Conservation (phyloP, 2,329 filamentous ascomycete genomes). For the Colletotrichum echinochloae region DNA sequence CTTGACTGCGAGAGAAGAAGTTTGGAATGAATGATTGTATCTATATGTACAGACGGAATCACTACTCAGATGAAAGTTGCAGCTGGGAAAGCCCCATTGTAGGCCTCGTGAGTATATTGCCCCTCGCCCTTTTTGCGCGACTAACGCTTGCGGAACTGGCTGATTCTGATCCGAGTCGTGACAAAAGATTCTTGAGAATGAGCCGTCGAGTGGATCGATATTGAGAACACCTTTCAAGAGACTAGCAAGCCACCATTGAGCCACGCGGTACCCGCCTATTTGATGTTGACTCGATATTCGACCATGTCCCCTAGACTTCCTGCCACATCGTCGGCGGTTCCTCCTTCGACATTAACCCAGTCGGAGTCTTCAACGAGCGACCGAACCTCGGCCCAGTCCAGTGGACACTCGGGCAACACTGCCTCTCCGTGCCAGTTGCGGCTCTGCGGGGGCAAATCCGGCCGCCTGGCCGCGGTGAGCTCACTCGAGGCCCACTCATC, state of each 20-base stretch:
- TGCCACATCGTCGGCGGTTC: neutral
- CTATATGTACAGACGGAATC: no score
- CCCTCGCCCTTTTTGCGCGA: no score
- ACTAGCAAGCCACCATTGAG: neutral
- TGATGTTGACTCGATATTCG: neutral
- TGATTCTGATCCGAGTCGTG: no score
- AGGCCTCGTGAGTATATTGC: no score
- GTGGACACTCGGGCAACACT: neutral
- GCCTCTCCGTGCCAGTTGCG: neutral
- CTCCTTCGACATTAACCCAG: neutral
- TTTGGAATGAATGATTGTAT: no score
- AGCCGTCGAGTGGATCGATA: no score
- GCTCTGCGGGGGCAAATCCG: neutral
- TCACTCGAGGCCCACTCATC: neutral
- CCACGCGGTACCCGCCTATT: neutral
- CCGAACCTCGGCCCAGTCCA: neutral
- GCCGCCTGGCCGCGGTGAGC: neutral
- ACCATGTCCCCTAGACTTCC: neutral
- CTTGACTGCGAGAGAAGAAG: no score
- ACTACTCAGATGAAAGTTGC: no score
- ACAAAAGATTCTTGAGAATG: no score
- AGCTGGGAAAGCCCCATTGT: no score
- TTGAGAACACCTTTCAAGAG: no score
- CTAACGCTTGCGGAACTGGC: no score
- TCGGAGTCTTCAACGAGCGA: neutral